Base-by-base conservation (phyloP, 352 stramenopile genomes). In the Globisporangium cystogenes region DNA sequence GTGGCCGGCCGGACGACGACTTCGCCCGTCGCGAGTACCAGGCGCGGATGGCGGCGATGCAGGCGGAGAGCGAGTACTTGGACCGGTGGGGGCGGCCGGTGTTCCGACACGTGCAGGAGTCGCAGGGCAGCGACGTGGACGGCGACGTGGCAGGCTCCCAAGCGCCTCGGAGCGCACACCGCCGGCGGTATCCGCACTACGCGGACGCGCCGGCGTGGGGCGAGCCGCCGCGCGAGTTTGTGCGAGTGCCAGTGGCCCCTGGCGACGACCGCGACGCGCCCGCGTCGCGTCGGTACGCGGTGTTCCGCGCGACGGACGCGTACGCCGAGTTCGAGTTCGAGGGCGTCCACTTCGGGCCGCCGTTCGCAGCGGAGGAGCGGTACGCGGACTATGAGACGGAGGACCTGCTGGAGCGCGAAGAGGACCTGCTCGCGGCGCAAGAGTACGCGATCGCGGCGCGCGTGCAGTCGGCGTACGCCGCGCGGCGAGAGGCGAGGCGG, bases 31-130 rank as follows among this genome's bases (percentile, higher is more conserved):
- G 21, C 31, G 44, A 12, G 43, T 40, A 31, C 7, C 44, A 39
- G 39, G 36, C 36, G 16, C 43, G 45, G 26, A 26, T 46, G 24
- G 20, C 42, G 4, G 14, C 46, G n/a, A 26, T 53, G 26, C 20
- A 23, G 11, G 40, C 27, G 3, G 52, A 55, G 11, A 41, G 49
- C 18, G 42, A 53, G 15, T 57, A 57, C 26, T 52, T 53, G 21
- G 56, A 62, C 27, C 43, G 51, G 43, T 62, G 48, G 48, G 56
- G 56, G 4, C 48, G 56, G 8, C 49, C 56, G 7, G 42, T 62
- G 37, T 57, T 39, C 27, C 44, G 48, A 35, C 48, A 57, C 49
- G 48, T 51, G 26, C 27, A 37, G 1, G 33, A 37, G 11, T 21
- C 37, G 15, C 24, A 54, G 15, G 20, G n/a, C 40, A 33, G 23